Evolutionary conservation across 1,284 basidiomycete genomes (phyloP), one percentile per base, ranked within the genome.

Genomic region (Schizophyllum amplum): DNA sequence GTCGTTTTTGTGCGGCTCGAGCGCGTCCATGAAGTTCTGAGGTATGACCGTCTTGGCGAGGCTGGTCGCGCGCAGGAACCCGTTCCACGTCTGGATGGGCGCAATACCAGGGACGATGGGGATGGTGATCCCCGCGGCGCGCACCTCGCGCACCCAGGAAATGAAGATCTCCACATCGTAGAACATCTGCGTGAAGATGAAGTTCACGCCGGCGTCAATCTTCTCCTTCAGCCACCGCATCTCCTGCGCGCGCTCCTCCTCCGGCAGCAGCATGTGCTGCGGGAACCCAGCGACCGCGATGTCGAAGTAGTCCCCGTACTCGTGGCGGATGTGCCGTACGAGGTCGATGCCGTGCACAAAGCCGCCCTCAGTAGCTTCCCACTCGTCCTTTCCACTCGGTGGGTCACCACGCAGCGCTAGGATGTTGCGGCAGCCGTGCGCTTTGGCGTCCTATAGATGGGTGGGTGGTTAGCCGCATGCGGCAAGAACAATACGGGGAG

Each of bases 11-110:
- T 97, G 79, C 0, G 94, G 94, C 66, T 94, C 90, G 50, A 99
- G 80, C 22, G 79, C 84, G 59, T 94, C 87, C 69, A 90, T 74
- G 70, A 95, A 90, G 58, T 71, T 73, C 64, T 87, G 83, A 0
- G 97, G 96, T 25, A 99, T 93, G 24, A 82, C 68, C 22, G 86
- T 96, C 64, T 88, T 85, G 55, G 96, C 92, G 48, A 98, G 80
- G 64, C 81, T 87, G 5, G 95, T 95, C 61, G 95, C 93, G 56
- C 93, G 91, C 71, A 89, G 81, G 75, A 98, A 98, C 24, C 94
- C 95, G 64, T 95, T 94, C 88, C 94, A 98, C 42, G 93, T 98
- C 73, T 99, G 96, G 62, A 99, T 95, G 4, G 96, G 96, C 74
- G 94, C 95, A 66, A 99, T 91, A 47, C 93, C 93, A 22, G 97